These are phyloP conservation scores for Groenewaldozyma auringiensis DNA, from an alignment of 1,139 yeast species.

Conservation along the genomic window DNA sequence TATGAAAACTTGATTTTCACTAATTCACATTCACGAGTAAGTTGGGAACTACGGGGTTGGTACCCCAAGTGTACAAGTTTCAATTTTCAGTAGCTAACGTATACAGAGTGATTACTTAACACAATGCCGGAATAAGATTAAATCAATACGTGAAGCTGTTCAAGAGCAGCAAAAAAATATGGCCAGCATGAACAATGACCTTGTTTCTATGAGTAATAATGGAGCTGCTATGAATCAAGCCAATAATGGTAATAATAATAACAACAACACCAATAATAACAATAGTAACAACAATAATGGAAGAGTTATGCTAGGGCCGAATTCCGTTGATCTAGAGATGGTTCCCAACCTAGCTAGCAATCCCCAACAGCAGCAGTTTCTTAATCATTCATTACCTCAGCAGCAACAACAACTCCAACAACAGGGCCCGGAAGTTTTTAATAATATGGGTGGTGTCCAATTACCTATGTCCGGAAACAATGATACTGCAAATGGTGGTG, in stretches of 20 bases:
- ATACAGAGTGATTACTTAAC: slow-evolving; percentile 20
- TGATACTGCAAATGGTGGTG: slow-evolving; percentile 3
- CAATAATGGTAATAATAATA: slow-evolving; percentile 7
- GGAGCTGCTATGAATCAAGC: slow-evolving; percentile 2
- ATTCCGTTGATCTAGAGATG: not conserved
- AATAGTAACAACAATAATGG: slow-evolving; percentile 2
- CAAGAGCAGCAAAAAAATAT: slow-evolving; percentile 12
- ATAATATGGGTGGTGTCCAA: slow-evolving; percentile 5
- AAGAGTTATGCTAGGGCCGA: slow-evolving; percentile 1
- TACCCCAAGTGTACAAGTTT: no score
- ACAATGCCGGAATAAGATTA: slow-evolving; percentile 21
- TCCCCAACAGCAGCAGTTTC: slow-evolving; percentile 2
- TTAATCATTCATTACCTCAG: slow-evolving; percentile 2
- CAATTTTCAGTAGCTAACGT: no score
- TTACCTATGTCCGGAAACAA: slow-evolving; percentile 6
- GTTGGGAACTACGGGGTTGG: slow-evolving; percentile 7
- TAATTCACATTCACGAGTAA: slow-evolving; percentile 23
- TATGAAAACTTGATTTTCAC: slow-evolving; percentile 25
- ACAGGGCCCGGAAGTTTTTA: slow-evolving; percentile 9
- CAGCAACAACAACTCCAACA: slow-evolving; percentile 11
- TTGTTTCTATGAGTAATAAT: slow-evolving; percentile 1
- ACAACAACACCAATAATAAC: slow-evolving; percentile 8
- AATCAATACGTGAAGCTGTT: slow-evolving; percentile 20
- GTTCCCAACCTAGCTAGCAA: not conserved
- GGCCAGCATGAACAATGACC: not conserved